These are phyloP conservation scores for Amauroascus niger DNA, from an alignment of 2,329 filamentous ascomycete genomes.

Conservation along the genomic window DNA sequence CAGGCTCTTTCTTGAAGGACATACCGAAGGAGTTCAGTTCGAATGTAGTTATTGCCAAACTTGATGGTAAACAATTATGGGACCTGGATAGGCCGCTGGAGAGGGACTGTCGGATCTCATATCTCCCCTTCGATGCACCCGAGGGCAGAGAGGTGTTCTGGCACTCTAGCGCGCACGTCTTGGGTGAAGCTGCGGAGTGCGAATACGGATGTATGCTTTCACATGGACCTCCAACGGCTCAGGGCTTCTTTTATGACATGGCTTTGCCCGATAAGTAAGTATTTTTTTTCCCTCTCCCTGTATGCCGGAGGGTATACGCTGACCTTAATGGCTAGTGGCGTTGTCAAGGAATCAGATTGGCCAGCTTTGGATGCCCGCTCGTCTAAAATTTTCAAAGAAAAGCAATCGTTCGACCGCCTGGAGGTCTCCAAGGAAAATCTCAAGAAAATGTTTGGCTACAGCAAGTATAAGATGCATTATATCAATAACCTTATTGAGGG, in stretches of 20 bases:
- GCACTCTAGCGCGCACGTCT: conserved; percentile 90
- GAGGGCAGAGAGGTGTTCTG: conserved; percentile 92
- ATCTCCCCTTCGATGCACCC: conserved; percentile 68
- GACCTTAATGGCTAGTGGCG: conserved; percentile 36
- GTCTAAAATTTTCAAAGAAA: conserved; percentile 82
- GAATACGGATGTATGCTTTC: conserved; percentile 86
- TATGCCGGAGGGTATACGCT: neutral
- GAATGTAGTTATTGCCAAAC: conserved; percentile 70
- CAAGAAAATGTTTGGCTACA: conserved; percentile 93
- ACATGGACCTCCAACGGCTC: conserved; percentile 82
- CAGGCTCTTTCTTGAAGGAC: conserved; percentile 67
- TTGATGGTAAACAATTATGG: conserved; percentile 77
- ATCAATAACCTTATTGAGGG: conserved; percentile 92
- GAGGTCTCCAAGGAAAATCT: conserved; percentile 83
- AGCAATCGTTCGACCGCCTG: conserved; percentile 86
- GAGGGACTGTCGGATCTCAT: conserved; percentile 71
- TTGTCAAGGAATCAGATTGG: conserved; percentile 68
- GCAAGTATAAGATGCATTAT: conserved; percentile 97
- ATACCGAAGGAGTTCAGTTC: conserved; percentile 75
- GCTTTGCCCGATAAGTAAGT: conserved; percentile 58
- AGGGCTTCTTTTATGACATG: conserved; percentile 98
- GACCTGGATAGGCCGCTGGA: conserved; percentile 86
- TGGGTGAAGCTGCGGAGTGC: conserved; percentile 89
- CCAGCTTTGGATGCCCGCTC: conserved; percentile 74
- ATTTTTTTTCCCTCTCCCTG: conserved; percentile 1